Conservation (phyloP, 2,329 filamentous ascomycete genomes). For the Monosporascus sp. region DNA sequence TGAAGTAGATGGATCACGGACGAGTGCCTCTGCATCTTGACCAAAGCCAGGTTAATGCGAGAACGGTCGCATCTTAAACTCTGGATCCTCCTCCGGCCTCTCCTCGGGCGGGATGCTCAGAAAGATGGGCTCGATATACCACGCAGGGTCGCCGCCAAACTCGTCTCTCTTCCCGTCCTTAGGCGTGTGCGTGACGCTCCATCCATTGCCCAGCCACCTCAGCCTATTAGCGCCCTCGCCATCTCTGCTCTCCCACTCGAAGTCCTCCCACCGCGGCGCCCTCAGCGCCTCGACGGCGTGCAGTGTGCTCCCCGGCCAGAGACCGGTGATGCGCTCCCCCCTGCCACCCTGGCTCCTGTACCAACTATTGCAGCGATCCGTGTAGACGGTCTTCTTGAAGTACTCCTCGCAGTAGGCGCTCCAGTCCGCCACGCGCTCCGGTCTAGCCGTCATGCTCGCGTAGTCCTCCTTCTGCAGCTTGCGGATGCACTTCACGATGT, state of each 20-base stretch:
- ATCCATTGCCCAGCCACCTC: slow-evolving; percentile 38
- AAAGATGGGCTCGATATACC: slow-evolving; percentile 25
- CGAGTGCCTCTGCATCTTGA: no score
- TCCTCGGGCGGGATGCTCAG: slow-evolving; percentile 16
- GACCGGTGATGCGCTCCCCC: slow-evolving; percentile 33
- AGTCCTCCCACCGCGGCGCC: slow-evolving; percentile 42
- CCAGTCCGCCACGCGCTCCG: slow-evolving; percentile 40
- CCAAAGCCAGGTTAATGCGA: slow-evolving; percentile 16
- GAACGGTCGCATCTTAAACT: slow-evolving; percentile 24
- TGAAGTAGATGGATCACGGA: no score
- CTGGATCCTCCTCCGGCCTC: slow-evolving; percentile 21
- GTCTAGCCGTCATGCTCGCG: slow-evolving; percentile 36
- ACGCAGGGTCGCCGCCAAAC: slow-evolving; percentile 24
- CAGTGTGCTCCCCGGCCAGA: slow-evolving; percentile 41
- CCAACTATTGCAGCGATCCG: slow-evolving; percentile 46
- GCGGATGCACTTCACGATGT: slow-evolving; percentile 38
- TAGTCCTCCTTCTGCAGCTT: slow-evolving; percentile 44
- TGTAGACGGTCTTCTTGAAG: slow-evolving; percentile 43
- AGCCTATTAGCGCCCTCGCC: slow-evolving; percentile 23
- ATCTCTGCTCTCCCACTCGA: slow-evolving; percentile 31
- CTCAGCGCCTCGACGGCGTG: slow-evolving; percentile 37
- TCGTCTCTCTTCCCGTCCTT: slow-evolving; percentile 17
- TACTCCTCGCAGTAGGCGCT: slow-evolving; percentile 40
- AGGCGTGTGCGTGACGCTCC: slow-evolving; percentile 30
- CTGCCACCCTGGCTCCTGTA: slow-evolving; percentile 41